phyloP scores from a whole-genome alignment of 2,329 filamentous ascomycete genomes.

The Colletotrichum costaricense region DNA sequence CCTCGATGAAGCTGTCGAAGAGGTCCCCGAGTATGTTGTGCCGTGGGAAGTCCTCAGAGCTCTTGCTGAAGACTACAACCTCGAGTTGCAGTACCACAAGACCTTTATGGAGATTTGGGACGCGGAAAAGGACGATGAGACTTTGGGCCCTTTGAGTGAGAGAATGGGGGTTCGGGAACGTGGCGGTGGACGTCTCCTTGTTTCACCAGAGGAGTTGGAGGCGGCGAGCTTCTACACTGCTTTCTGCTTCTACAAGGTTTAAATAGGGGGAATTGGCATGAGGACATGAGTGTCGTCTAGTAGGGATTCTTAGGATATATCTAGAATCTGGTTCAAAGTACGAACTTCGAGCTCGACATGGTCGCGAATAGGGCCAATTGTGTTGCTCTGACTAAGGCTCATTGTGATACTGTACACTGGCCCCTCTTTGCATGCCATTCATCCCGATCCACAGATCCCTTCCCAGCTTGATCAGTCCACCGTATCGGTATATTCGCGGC shows the following conservation, averaged over 20 bases:
- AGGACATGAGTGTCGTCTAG: not conserved
- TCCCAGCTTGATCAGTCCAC: too few relatives aligned
- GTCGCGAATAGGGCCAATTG: too few relatives aligned
- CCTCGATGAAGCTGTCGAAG: slow-evolving; percentile 94
- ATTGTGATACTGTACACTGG: not conserved
- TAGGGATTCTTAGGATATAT: not conserved
- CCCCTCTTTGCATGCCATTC: not conserved
- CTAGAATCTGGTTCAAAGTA: not conserved
- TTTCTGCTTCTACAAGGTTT: slow-evolving; percentile 98
- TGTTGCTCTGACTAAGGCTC: not conserved
- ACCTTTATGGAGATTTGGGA: slow-evolving; percentile 93
- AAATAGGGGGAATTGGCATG: slow-evolving; percentile 34
- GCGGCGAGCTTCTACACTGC: slow-evolving; percentile 92
- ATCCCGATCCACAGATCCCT: too few relatives aligned
- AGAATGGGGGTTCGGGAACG: slow-evolving; percentile 92
- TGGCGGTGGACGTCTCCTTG: slow-evolving; percentile 72
- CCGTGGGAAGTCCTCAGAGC: slow-evolving; percentile 98
- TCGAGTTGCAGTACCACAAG: slow-evolving; percentile 94
- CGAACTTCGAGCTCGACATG: too few relatives aligned
- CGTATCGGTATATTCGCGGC: too few relatives aligned
- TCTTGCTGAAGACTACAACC: slow-evolving; percentile 94
- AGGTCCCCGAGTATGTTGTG: slow-evolving; percentile 96
- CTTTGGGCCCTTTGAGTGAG: slow-evolving; percentile 87
- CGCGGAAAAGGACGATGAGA: slow-evolving; percentile 85
- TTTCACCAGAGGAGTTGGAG: slow-evolving; percentile 90